Percentiles rank a stretch among this genome's conserved stretches.
phyloP scores from a whole-genome alignment of 345 rosid species.

The Psidium guajava region DNA sequence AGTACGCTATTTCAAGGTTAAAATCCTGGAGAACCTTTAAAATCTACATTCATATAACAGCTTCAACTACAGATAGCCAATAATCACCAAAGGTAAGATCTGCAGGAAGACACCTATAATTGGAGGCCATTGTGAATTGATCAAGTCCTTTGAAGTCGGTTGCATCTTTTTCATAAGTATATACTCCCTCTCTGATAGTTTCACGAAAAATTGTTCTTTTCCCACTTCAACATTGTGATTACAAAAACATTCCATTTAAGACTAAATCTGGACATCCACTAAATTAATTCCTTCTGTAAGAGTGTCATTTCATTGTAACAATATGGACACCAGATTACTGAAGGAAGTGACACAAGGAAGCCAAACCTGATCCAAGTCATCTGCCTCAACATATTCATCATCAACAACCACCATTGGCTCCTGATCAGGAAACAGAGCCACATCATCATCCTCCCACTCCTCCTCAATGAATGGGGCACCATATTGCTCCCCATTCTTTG shows the following conservation, averaged over 20 bases:
- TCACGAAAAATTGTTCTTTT: not conserved
- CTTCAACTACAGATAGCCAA: not conserved
- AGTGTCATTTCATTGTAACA: not conserved
- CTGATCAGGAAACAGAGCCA: constrained; percentile 32
- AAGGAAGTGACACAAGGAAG: not conserved
- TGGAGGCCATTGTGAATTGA: not conserved
- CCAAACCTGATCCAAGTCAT: constrained; percentile 61
- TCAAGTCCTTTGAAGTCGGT: not conserved
- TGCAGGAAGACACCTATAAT: not conserved
- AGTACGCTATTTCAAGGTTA: not conserved
- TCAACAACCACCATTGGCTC: constrained; percentile 26
- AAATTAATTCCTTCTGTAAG: not conserved
- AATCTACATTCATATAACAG: not conserved
- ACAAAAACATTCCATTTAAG: not conserved
- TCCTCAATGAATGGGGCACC: constrained; percentile 96
- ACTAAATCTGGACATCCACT: not conserved
- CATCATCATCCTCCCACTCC: constrained; percentile 83
- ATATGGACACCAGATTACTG: not conserved
- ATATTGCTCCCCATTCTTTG: constrained; percentile 92
- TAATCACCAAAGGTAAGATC: not conserved
- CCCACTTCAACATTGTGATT: not conserved
- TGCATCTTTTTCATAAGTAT: not conserved
- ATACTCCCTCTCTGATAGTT: not conserved
- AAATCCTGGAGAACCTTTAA: not conserved
- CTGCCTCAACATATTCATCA: constrained; percentile 33